Percentiles rank a stretch among this genome's conserved stretches.
phyloP scores from a whole-genome alignment of 163 green algal species.

The Scenedesmus sp. region DNA sequence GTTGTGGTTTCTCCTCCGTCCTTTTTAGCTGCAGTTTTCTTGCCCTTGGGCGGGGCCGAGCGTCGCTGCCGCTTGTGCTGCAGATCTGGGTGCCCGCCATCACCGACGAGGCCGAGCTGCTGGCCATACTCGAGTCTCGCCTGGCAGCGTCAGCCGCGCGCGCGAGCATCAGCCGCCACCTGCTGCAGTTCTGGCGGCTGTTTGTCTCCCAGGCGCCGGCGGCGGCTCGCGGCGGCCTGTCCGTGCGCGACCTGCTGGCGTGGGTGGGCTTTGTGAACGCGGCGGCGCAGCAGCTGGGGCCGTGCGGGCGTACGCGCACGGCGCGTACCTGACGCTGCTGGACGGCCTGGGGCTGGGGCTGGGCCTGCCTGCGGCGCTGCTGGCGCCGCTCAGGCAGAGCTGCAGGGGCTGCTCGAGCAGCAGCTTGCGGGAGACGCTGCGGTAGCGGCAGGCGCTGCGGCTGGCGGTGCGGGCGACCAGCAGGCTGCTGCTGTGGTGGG shows the following conservation, averaged over 20 bases:
- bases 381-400: constrained; percentile 12
- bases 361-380: constrained; percentile 27
- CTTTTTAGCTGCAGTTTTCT: no score
- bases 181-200: constrained; percentile 93
- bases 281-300: constrained; percentile 68
- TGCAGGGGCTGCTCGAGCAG: constrained; percentile 50
- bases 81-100: constrained; percentile 95
- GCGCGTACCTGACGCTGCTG: constrained; percentile 93
- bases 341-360: constrained; percentile 78
- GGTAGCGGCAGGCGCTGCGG: neutral
- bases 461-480: neutral
- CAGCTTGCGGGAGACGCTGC: constrained; percentile 41
- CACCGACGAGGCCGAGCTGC: constrained; percentile 85
- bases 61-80: constrained; percentile 42
- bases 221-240: constrained; percentile 74
- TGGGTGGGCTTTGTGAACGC: constrained; percentile 92
- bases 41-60: no score
- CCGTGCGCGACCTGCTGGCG: constrained; percentile 94
- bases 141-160: constrained; percentile 29
- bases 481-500: constrained; percentile 1
- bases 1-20: neutral
- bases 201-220: constrained; percentile 65
- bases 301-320: constrained; percentile 88
- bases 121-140: constrained; percentile 82
- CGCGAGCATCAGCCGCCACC: constrained; percentile 53